These are phyloP conservation scores for Chaetoceros tenuissimus DNA, from an alignment of 108 stramenopile species.

Conservation along the genomic window DNA sequence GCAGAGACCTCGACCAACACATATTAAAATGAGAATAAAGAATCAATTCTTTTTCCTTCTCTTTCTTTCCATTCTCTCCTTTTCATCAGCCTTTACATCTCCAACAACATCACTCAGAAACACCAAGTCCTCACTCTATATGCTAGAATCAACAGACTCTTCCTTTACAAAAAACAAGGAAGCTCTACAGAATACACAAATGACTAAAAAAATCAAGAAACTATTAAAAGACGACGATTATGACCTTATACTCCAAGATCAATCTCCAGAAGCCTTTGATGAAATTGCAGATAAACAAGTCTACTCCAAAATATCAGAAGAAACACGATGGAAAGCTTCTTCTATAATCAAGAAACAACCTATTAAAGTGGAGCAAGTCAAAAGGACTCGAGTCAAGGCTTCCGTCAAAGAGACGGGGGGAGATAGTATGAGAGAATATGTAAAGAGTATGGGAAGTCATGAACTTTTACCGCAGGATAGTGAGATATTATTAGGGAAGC, in stretches of 20 bases:
- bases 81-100: no score
- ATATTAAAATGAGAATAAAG: no score
- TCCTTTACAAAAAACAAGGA: no score
- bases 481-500: conserved; percentile 34
- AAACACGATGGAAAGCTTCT: conserved; percentile 23
- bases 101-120: no score
- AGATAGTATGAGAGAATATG: conserved; percentile 39
- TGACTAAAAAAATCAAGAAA: no score
- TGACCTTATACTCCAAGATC: conserved; percentile 15
- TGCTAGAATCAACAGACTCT: no score
- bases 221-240: no score
- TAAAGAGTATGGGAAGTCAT: conserved; percentile 44
- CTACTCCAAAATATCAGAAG: conserved; percentile 23
- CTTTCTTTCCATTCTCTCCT: not conserved
- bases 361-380: conserved; percentile 1
- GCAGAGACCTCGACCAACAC: no score
- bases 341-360: conserved; percentile 1
- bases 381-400: conserved; percentile 21
- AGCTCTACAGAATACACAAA: no score
- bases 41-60: not conserved
- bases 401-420: conserved; percentile 48
- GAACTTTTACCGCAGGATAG: conserved; percentile 37
- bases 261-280: conserved; percentile 27
- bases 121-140: no score
- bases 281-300: conserved; percentile 25